These are phyloP conservation scores for Sporothrix brasiliensis DNA, from an alignment of 2,329 filamentous ascomycete species.

Conservation along the genomic window DNA sequence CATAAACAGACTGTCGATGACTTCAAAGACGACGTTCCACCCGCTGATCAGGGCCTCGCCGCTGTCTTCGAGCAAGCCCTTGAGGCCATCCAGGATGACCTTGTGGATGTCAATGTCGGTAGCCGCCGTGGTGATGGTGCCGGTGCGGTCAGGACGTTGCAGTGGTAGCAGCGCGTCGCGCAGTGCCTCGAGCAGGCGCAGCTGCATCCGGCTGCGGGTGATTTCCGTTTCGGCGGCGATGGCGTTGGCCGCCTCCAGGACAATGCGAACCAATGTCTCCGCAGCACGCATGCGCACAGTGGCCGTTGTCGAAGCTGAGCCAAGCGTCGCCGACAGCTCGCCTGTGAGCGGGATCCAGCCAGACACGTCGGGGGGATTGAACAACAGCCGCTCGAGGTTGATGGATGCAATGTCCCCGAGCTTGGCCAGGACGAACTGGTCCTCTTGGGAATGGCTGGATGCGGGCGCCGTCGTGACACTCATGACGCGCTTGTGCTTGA, in stretches of 20 bases:
- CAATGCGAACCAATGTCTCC: slow-evolving; percentile 63
- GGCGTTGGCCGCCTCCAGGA: slow-evolving; percentile 60
- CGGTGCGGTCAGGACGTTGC: slow-evolving; percentile 55
- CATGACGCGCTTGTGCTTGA: slow-evolving; percentile 48
- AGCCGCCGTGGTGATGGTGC: slow-evolving; percentile 60
- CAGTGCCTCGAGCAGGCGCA: slow-evolving; percentile 69
- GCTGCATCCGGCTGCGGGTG: slow-evolving; percentile 64
- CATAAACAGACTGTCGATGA: slow-evolving; percentile 81
- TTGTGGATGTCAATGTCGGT: slow-evolving; percentile 80
- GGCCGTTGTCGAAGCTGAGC: slow-evolving; percentile 51
- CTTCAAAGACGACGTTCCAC: slow-evolving; percentile 83
- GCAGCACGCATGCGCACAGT: slow-evolving; percentile 63
- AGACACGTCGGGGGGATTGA: slow-evolving; percentile 65
- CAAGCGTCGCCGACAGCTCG: slow-evolving; percentile 57
- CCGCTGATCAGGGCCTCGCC: slow-evolving; percentile 81
- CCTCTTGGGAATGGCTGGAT: slow-evolving; percentile 61
- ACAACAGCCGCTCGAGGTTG: slow-evolving; percentile 74
- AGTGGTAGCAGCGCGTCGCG: slow-evolving; percentile 63
- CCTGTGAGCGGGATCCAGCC: slow-evolving; percentile 73
- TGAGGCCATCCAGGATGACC: slow-evolving; percentile 76
- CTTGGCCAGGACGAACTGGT: slow-evolving; percentile 71
- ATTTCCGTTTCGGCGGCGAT: slow-evolving; percentile 57
- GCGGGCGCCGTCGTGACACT: slow-evolving; percentile 52
- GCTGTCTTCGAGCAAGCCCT: slow-evolving; percentile 81
- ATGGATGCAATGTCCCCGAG: slow-evolving; percentile 71